Conservation (phyloP, 2,329 filamentous ascomycete genomes). For the Colletotrichum noveboracense region DNA sequence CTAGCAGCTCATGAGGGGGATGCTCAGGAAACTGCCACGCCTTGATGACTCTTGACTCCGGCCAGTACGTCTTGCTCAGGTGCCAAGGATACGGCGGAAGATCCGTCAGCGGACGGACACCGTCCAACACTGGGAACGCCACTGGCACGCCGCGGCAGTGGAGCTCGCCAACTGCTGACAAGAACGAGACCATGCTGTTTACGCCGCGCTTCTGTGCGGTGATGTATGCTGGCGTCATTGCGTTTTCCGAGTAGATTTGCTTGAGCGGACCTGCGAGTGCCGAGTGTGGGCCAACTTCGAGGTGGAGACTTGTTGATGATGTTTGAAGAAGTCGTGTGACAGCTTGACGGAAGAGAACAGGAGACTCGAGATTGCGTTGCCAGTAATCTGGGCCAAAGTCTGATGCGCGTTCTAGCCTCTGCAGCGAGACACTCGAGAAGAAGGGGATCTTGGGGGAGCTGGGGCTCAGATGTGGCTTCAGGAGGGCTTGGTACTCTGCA, state of each 20-base stretch:
- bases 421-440: slow-evolving; percentile 2
- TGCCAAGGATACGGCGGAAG: slow-evolving; percentile 32
- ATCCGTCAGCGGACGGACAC: slow-evolving; percentile 11
- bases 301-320: slow-evolving; percentile 24
- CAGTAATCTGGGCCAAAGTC: slow-evolving; percentile 14
- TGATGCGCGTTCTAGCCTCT: not conserved
- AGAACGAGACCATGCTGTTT: slow-evolving; percentile 47
- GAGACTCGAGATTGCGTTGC: slow-evolving; percentile 21
- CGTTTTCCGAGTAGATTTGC: slow-evolving; percentile 52
- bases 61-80: slow-evolving; percentile 22
- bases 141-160: slow-evolving; percentile 37
- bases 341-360: slow-evolving; percentile 17
- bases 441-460: not conserved
- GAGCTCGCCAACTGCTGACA: slow-evolving; percentile 41
- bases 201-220: slow-evolving; percentile 57
- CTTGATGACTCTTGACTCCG: slow-evolving; percentile 26
- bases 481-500: slow-evolving; percentile 1
- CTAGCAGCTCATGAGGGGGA: slow-evolving; percentile 32
- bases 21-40: slow-evolving; percentile 27
- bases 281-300: slow-evolving; percentile 22
- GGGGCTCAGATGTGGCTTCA: not conserved
- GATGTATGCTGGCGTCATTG: slow-evolving; percentile 48
- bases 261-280: slow-evolving; percentile 13
- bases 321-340: slow-evolving; percentile 12
- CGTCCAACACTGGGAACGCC: not conserved